phyloP scores from a whole-genome alignment of 331 rosid genomes.

The Malus hybrid region DNA sequence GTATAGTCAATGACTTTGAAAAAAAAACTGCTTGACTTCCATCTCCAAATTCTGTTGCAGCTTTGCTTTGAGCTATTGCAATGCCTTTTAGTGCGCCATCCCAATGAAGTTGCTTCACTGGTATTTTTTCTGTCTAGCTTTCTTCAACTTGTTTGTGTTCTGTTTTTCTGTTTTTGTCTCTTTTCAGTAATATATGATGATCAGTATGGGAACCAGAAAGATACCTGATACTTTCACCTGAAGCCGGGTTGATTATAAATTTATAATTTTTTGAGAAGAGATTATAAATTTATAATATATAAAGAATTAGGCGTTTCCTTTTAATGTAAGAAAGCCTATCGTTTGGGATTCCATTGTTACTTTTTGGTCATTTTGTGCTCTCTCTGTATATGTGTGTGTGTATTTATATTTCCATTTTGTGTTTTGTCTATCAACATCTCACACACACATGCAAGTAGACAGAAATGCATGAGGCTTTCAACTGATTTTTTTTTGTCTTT shows the following conservation, averaged over 20 bases:
- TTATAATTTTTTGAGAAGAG: not conserved
- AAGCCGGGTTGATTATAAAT: not conserved
- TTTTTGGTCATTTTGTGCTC: not conserved
- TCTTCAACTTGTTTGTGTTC: constrained; percentile 17
- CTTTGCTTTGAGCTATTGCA: constrained; percentile 82
- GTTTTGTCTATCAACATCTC: no score
- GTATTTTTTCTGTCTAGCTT: constrained; percentile 32
- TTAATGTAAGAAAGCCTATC: not conserved
- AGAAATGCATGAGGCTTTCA: not conserved
- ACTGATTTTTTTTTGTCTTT: not conserved
- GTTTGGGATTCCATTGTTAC: not conserved
- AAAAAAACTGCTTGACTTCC: constrained; percentile 12
- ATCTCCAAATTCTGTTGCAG: constrained; percentile 47
- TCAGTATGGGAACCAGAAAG: not conserved
- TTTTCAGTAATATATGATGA: not conserved
- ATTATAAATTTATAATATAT: not conserved
- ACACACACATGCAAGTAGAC: not conserved
- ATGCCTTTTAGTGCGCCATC: constrained; percentile 54
- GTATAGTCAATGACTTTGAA: not conserved
- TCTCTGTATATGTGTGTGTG: no score
- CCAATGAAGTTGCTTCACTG: constrained; percentile 54
- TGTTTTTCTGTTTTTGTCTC: not conserved
- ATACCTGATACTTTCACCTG: not conserved
- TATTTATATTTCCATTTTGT: not conserved
- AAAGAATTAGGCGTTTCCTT: not conserved